A percentile compares a stretch with the other conserved stretches of the same genome.
phyloP scores from a whole-genome alignment of 257 asterid genomes.

The Solanum paucissectum region DNA sequence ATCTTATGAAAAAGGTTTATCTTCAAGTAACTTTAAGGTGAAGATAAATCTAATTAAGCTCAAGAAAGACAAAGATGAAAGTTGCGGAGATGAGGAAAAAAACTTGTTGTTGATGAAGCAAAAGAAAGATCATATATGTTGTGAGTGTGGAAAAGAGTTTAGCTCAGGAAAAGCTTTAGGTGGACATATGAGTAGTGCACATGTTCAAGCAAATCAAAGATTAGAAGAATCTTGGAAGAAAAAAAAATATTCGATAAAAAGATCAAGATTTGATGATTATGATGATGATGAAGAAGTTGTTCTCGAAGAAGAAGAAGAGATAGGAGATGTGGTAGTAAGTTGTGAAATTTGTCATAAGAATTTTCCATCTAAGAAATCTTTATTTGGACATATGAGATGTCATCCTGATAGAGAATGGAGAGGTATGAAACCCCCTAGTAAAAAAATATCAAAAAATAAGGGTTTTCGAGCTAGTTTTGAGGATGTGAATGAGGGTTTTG shows the following conservation, averaged over 20 bases:
- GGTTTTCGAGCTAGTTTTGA: background rate
- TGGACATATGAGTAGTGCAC: constrained; percentile 77
- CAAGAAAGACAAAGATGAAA: background rate
- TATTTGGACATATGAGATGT: constrained; percentile 60
- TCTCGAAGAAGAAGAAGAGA: background rate
- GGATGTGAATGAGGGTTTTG: background rate
- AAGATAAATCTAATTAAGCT: background rate
- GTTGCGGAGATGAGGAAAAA: background rate
- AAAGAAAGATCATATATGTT: constrained; percentile 23
- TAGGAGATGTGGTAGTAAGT: background rate
- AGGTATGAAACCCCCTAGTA: constrained; percentile 45
- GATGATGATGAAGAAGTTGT: background rate
- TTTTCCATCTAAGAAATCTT: constrained; percentile 31
- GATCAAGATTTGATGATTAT: background rate
- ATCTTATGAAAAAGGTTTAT: background rate
- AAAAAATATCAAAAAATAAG: background rate
- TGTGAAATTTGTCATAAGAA: constrained; percentile 11
- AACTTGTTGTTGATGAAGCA: background rate
- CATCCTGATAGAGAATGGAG: constrained; percentile 54
- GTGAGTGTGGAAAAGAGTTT: constrained; percentile 32
- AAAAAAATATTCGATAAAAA: background rate
- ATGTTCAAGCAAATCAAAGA: constrained; percentile 50
- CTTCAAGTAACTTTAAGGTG: background rate
- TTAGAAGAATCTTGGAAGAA: constrained; percentile 17
- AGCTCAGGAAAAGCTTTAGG: constrained; percentile 69